A percentile compares a stretch with the other conserved stretches of the same genome.
Conservation (phyloP, 2,329 filamentous ascomycete genomes). For the Arthrobotrys conoides region DNA sequence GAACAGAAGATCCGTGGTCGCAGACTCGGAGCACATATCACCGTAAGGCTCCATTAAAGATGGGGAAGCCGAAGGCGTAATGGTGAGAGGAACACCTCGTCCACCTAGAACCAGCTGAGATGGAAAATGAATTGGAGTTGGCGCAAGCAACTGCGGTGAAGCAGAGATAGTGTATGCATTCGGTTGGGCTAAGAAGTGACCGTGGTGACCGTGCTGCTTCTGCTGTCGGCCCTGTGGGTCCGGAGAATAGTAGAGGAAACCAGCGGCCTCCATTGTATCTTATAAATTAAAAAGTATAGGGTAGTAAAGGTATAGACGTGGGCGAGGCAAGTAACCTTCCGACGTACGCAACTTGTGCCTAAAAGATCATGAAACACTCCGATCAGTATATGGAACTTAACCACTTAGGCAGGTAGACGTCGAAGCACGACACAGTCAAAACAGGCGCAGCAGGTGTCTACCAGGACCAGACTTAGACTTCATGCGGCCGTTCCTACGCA, state of each 20-base stretch:
- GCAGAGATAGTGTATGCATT: conserved; percentile 62
- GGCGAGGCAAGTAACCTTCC: conserved; percentile 51
- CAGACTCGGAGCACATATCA: conserved; percentile 60
- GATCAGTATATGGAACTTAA: conserved; percentile 61
- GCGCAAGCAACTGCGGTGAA: conserved; percentile 60
- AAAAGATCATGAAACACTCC: conserved; percentile 60
- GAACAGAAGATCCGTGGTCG: conserved; percentile 58
- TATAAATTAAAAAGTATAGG: conserved; percentile 56
- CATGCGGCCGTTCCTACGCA: conserved; percentile 50
- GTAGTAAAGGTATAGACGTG: conserved; percentile 24
- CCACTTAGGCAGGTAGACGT: conserved; percentile 55
- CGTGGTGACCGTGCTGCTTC: conserved; percentile 63
- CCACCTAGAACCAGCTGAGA: conserved; percentile 61
- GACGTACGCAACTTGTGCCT: conserved; percentile 58
- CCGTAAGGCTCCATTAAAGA: conserved; percentile 59
- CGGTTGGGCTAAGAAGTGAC: conserved; percentile 64
- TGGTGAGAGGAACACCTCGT: conserved; percentile 60
- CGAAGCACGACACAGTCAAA: conserved; percentile 41
- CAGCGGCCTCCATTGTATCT: conserved; percentile 58
- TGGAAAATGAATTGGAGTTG: conserved; percentile 60
- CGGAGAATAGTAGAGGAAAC: conserved; percentile 65
- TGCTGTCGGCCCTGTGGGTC: conserved; percentile 63
- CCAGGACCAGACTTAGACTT: conserved; percentile 46
- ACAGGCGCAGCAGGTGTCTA: conserved; percentile 44
- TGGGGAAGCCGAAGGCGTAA: conserved; percentile 60